Evolutionary conservation across 139 green algal species (phyloP), one percentile per base, ranked within the genome.

Genomic region (Auxenochlorella protothecoides): DNA sequence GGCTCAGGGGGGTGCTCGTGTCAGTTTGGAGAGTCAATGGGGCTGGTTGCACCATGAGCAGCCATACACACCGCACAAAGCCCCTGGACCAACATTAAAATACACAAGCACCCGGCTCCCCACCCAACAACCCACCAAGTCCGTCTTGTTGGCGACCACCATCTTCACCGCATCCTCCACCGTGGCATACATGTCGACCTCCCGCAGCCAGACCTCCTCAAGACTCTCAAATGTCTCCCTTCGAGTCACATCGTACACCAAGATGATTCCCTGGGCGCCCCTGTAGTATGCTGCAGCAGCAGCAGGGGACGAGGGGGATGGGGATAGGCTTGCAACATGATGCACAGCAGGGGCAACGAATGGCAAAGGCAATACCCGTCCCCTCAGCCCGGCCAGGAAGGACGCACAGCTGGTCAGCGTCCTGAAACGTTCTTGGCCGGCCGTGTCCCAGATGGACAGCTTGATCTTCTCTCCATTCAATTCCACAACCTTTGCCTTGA

Each of bases 81-180:
- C 27, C 27, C 27, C 27, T 44, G 27, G 27, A 44, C 27, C 27
- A 15, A 4, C 14, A 59, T 16, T 3, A 27, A 68, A 8, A 15
- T 68, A 56, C 11, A 66, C 27, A 59, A 61, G 14, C n/a, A 55
- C 27, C 53, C 69, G 4, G 0, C 10, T 27, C 72, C 9, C 5
- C 14, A 2, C 0, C 14, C 55, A 5, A 5, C 3, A 44, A n/a
- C 81, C 53, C 65, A 89, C 84, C 81, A 90, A 78, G 77, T 98
- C 93, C 0, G 93, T 79, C 73, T 98, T 98, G 80, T 98, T 98
- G 59, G 88, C 93, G 55, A 98, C 87, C 3, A 98, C 87, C 89
- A 98, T 98, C 78, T 93, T 94, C 9, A 96, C 85, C 27, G 86
- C 83, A 55, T 90, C 81, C 16, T 92, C 83, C 12, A 97, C 82